Evolutionary conservation across 257 asterid genomes (phyloP), one percentile per base, ranked within the genome.

Genomic region (Solanum bulbocastanum): DNA sequence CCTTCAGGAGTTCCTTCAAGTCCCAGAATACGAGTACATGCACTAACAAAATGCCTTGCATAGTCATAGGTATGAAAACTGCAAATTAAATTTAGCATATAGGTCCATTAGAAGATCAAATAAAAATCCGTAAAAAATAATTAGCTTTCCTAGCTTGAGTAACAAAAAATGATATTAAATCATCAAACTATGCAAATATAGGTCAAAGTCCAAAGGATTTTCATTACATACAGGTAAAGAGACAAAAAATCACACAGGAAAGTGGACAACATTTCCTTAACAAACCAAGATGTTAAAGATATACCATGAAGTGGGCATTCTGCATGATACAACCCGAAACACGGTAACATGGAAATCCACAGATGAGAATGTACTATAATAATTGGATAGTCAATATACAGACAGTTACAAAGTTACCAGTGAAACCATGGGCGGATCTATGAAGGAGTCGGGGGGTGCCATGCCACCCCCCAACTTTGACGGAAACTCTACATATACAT

Each of bases 1-100:
- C 99, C 99, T 90, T 95, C 98, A 74, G 98, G 98, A 88, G 98
- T 96, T 88, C 99, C 99, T 94, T 96, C 99, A 84, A 96, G 94
- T 87, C 98, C 99, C 83, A 96, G 97, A 87, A 96, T 96, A 89
- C 99, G 98, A 88, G 99, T 94, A 85, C 99, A 96, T 33, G 99
- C 98, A 90, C 99, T 96, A 86, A 95, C 98, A 66, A 96, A 96
- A 90, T 96, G 99, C 87, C 98, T 91, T 89, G 99, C 99, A 91
- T 96, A 96, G 91, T 96, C 99, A 88, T 96, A 96, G 62, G 99
- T 96, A 88, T 96, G 99, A 91, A 96, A 96, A 88, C 99, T 96
- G 96, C 91, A 90, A 37, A 88, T 90, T 66, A 88, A 90, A 86
- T 73, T 76, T 85, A 90, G 85, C 40, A 56, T 82, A 87, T 30